Percentiles rank a stretch among this genome's conserved stretches.
Conservation (phyloP, 768 basidiomycete species). For the Lentinula guzmanii region DNA sequence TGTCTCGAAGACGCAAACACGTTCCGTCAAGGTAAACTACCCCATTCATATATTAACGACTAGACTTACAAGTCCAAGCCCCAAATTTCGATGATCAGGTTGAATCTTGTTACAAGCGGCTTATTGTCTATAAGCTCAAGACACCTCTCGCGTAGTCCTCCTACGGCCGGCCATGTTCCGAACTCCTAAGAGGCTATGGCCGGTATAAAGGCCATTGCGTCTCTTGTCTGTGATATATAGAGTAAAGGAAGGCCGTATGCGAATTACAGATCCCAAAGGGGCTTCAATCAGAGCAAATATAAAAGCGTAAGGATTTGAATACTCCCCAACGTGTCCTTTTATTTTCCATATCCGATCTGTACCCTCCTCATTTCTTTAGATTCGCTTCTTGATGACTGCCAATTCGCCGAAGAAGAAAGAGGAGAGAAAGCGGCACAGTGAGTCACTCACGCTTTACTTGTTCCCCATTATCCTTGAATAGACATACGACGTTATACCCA, state of each 20-base stretch:
- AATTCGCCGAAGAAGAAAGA: neutral
- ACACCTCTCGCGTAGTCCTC: neutral
- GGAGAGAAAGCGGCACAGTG: conserved; percentile 1
- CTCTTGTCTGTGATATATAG: conserved; percentile 6
- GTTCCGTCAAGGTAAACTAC: neutral
- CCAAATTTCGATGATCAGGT: neutral
- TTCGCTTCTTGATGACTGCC: neutral
- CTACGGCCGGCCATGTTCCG: neutral
- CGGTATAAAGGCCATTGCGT: neutral
- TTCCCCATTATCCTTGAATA: neutral
- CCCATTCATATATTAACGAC: neutral
- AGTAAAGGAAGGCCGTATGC: neutral
- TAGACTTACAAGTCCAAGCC: neutral
- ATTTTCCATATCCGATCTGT: neutral
- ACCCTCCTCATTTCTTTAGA: neutral
- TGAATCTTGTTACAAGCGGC: neutral
- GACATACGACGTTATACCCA: neutral
- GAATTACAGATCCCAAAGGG: neutral
- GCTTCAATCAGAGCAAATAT: neutral
- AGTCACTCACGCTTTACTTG: neutral
- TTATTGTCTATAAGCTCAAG: neutral
- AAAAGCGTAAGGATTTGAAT: neutral
- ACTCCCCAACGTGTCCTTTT: neutral
- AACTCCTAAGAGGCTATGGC: neutral
- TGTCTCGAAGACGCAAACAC: neutral